Percentiles rank a stretch among this genome's conserved stretches.
Evolutionary conservation across 148 eudicot species (phyloP).

Genomic region (Rhododendron vialii): DNA sequence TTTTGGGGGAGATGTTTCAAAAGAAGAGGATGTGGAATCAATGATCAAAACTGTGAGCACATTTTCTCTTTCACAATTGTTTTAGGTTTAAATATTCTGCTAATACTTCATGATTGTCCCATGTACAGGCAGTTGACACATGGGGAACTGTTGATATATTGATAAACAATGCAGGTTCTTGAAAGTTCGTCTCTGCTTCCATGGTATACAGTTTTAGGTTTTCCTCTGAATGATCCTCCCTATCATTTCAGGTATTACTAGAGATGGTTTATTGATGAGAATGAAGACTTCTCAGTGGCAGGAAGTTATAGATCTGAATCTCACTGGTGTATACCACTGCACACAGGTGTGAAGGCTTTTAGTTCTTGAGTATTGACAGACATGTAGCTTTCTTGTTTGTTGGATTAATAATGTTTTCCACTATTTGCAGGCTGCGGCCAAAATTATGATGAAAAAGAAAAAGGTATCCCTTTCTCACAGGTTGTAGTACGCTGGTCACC

Average conservation of each 20-base stretch:
- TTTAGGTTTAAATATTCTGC: constrained; percentile 1
- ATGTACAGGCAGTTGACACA: constrained; percentile 72
- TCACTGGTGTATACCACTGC: constrained; percentile 88
- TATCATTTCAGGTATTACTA: constrained; percentile 68
- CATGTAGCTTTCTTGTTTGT: not conserved
- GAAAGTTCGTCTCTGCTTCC: constrained; percentile 3
- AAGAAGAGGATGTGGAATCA: constrained; percentile 90
- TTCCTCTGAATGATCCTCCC: not conserved
- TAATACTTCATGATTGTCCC: constrained; percentile 4
- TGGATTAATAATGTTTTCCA: not conserved
- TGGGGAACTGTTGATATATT: constrained; percentile 96
- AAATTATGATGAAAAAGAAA: constrained; percentile 80
- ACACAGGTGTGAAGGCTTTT: constrained; percentile 57
- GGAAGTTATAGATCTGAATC: constrained; percentile 92
- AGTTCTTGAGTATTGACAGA: not conserved
- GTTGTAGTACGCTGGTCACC: not conserved
- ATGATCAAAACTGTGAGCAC: constrained; percentile 87
- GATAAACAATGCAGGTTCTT: constrained; percentile 89
- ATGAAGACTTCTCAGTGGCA: constrained; percentile 91
- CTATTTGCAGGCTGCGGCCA: constrained; percentile 74
- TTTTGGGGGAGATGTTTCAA: constrained; percentile 94
- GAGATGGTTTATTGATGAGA: constrained; percentile 89
- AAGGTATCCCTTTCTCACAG: constrained; percentile 41
- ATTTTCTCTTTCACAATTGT: not conserved
- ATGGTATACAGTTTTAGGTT: not conserved